Percentiles rank a stretch among this genome's conserved stretches.
These are phyloP conservation scores for Ploettnerulaceae sp. DNA, from an alignment of 2,329 filamentous ascomycete genomes.

Conservation along the genomic window DNA sequence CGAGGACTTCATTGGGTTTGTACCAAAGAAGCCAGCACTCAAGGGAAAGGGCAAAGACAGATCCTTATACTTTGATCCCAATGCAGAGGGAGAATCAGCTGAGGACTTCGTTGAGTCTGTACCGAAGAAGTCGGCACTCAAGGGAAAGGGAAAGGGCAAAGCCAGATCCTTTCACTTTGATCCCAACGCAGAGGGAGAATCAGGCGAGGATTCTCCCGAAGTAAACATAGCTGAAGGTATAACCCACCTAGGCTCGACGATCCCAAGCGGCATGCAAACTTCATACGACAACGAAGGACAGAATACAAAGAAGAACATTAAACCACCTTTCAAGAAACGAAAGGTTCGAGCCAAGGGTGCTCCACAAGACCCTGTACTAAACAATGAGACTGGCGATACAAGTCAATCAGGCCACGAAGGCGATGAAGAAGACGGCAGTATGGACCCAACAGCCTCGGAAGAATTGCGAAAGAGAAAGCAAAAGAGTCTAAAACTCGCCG, in stretches of 20 bases:
- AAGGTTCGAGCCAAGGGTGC: not conserved
- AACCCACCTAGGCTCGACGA: not conserved
- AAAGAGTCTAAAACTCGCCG: slow-evolving; percentile 16
- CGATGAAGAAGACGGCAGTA: slow-evolving; percentile 2
- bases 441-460: slow-evolving; percentile 1
- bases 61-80: too few relatives aligned
- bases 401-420: slow-evolving; percentile 4
- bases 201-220: not conserved
- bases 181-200: not conserved
- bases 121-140: slow-evolving; percentile 7
- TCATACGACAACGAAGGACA: not conserved
- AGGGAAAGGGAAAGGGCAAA: slow-evolving; percentile 1
- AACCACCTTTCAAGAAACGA: not conserved
- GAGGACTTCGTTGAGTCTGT: slow-evolving; percentile 1
- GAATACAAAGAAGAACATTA: slow-evolving; percentile 1
- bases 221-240: not conserved
- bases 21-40: slow-evolving; percentile 8
- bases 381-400: not conserved
- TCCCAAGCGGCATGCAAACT: slow-evolving; percentile 4
- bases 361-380: slow-evolving; percentile 1
- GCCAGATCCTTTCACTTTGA: not conserved
- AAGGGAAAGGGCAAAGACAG: not conserved
- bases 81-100: not conserved
- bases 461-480: slow-evolving; percentile 8
- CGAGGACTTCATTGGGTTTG: slow-evolving; percentile 1